Percentiles rank a stretch among this genome's conserved stretches.
These are phyloP conservation scores for Podaxis sp. DNA, from an alignment of 768 basidiomycete species.

Conservation along the genomic window DNA sequence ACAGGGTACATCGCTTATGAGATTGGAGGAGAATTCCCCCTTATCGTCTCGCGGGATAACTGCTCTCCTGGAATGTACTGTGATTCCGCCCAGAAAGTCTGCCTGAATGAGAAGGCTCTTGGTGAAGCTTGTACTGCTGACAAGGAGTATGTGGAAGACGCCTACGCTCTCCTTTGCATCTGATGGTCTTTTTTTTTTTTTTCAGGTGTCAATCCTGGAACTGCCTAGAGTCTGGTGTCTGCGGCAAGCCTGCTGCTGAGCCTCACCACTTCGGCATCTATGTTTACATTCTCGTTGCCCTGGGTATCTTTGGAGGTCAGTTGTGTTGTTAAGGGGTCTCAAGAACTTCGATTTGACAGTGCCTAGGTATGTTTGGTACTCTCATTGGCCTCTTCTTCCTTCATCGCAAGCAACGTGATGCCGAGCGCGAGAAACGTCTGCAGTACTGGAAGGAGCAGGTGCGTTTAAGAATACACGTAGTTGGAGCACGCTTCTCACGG, in stretches of 20 bases:
- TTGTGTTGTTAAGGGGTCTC: background rate
- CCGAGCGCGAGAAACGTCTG: slow-evolving; percentile 77
- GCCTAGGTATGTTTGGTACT: slow-evolving; percentile 70
- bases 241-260: slow-evolving; percentile 56
- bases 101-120: slow-evolving; percentile 55
- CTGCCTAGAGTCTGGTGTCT: slow-evolving; percentile 59
- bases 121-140: slow-evolving; percentile 57
- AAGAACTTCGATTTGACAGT: background rate
- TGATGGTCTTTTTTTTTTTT: background rate
- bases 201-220: slow-evolving; percentile 74
- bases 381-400: slow-evolving; percentile 66
- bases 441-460: slow-evolving; percentile 93
- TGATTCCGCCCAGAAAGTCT: slow-evolving; percentile 56
- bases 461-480: slow-evolving; percentile 2
- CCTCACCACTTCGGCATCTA: slow-evolving; percentile 63
- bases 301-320: slow-evolving; percentile 74
- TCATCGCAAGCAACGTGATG: slow-evolving; percentile 69
- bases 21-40: slow-evolving; percentile 57
- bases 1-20: slow-evolving; percentile 74
- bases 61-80: slow-evolving; percentile 76
- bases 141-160: slow-evolving; percentile 39
- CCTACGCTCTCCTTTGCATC: background rate
- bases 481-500: slow-evolving; percentile 1
- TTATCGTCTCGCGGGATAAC: slow-evolving; percentile 81
- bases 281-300: slow-evolving; percentile 70